A percentile compares a stretch with the other conserved stretches of the same genome.
Conservation (phyloP, 371 early-diverging fungal genomes). For the Apophysomyces elegans region DNA sequence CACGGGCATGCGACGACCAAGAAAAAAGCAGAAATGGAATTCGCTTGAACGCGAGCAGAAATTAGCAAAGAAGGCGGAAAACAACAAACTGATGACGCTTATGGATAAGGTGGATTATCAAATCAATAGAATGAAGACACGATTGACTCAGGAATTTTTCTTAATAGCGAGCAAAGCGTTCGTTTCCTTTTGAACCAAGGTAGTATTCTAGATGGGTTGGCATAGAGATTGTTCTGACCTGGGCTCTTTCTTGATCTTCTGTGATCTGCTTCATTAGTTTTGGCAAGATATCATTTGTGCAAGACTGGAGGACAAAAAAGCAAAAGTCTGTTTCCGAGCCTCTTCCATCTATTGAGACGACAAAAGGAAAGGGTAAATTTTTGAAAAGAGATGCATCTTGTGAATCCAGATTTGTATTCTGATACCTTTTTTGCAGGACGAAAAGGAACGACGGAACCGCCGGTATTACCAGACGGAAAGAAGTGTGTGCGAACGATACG, state of each 20-base stretch:
- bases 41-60: constrained; percentile 65
- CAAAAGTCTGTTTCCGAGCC: constrained; percentile 48
- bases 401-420: constrained; percentile 6
- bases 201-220: neutral
- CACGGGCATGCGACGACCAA: constrained; percentile 37
- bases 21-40: constrained; percentile 63
- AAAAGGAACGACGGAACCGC: constrained; percentile 36
- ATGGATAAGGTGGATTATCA: constrained; percentile 54
- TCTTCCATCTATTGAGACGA: constrained; percentile 56
- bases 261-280: constrained; percentile 40
- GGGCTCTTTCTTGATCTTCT: neutral
- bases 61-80: constrained; percentile 61
- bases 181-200: constrained; percentile 52
- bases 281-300: constrained; percentile 64
- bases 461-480: constrained; percentile 52
- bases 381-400: constrained; percentile 17
- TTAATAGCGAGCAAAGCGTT: constrained; percentile 45
- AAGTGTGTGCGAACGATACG: constrained; percentile 62
- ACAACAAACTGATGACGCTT: constrained; percentile 61
- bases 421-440: constrained; percentile 20
- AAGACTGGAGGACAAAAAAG: constrained; percentile 63
- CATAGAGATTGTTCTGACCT: too few relatives aligned
- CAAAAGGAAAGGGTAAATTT: constrained; percentile 52
- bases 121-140: neutral
- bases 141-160: neutral